Evolutionary conservation across 805 yeast genomes (phyloP).

Genomic region (Isabelozyma rhagii): DNA sequence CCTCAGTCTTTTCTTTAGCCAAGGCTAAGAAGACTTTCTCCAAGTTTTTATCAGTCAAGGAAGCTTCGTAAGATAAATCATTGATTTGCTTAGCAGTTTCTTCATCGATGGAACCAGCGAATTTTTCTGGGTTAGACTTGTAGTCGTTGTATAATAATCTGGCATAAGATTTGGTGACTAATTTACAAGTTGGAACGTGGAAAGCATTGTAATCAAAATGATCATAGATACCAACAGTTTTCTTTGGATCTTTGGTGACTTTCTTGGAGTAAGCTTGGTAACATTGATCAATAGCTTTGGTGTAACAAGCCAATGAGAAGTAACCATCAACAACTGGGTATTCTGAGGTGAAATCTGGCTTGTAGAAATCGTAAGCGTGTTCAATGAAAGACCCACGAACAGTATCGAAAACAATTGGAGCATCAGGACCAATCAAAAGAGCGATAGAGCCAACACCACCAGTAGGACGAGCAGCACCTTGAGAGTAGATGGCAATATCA

Average conservation of each 20-base stretch:
- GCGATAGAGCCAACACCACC: conserved; percentile 99
- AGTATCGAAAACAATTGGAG: conserved; percentile 89
- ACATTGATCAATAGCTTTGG: conserved; percentile 85
- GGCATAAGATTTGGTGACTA: conserved; percentile 89
- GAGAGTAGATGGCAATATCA: conserved; percentile 94
- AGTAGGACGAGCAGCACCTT: conserved; percentile 98
- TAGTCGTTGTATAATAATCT: conserved; percentile 89
- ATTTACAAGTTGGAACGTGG: conserved; percentile 98
- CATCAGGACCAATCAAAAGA: conserved; percentile 92
- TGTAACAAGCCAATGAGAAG: conserved; percentile 89
- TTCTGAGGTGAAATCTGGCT: conserved; percentile 94
- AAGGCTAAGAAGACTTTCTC: conserved; percentile 83
- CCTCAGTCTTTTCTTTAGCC: conserved; percentile 65
- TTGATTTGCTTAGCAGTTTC: conserved; percentile 55
- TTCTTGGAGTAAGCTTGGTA: conserved; percentile 80
- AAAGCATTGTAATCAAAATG: conserved; percentile 90
- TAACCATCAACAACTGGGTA: conserved; percentile 98
- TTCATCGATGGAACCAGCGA: conserved; percentile 37
- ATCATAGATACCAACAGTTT: conserved; percentile 57
- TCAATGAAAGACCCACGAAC: conserved; percentile 92
- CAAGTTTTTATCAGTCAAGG: conserved; percentile 72
- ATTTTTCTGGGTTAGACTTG: conserved; percentile 62
- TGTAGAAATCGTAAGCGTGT: conserved; percentile 96
- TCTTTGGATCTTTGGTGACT: conserved; percentile 45
- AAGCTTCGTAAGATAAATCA: conserved; percentile 64